Evolutionary conservation across 176 grass and related monocot genomes (phyloP).

Genomic region (Phyllostachys edulis): DNA sequence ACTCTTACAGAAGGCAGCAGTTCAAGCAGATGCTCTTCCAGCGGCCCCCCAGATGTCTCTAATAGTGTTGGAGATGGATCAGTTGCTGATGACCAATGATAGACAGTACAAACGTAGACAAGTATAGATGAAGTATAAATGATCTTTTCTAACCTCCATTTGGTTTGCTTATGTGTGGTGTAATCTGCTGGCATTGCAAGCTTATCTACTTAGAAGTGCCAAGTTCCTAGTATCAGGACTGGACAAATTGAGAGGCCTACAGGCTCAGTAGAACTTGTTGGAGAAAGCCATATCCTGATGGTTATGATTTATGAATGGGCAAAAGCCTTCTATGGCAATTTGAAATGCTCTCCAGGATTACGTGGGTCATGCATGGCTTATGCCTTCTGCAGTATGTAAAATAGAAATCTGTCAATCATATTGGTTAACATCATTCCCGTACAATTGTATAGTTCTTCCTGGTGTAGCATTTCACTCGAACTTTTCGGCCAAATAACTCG

Average conservation of each 20-base stretch:
- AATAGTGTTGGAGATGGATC: conserved; percentile 46
- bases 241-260: neutral
- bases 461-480: neutral
- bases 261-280: neutral
- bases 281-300: neutral
- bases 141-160: neutral
- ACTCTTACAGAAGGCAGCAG: conserved; percentile 43
- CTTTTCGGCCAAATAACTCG: neutral
- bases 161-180: neutral
- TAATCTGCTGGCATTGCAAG: conserved; percentile 14
- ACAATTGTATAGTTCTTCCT: neutral
- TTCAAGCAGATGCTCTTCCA: conserved; percentile 67
- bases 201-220: neutral
- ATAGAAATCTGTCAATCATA: neutral
- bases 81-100: conserved; percentile 35
- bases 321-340: neutral
- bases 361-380: neutral
- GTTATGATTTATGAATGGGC: conserved; percentile 13
- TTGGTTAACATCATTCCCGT: conserved; percentile 1
- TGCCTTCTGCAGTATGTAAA: neutral
- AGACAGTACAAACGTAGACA: neutral
- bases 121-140: conserved; percentile 22
- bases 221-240: conserved; percentile 2
- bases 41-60: conserved; percentile 49
- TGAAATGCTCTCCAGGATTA: neutral